Conservation (phyloP, 108 stramenopile genomes). For the Skeletonema grethae region DNA sequence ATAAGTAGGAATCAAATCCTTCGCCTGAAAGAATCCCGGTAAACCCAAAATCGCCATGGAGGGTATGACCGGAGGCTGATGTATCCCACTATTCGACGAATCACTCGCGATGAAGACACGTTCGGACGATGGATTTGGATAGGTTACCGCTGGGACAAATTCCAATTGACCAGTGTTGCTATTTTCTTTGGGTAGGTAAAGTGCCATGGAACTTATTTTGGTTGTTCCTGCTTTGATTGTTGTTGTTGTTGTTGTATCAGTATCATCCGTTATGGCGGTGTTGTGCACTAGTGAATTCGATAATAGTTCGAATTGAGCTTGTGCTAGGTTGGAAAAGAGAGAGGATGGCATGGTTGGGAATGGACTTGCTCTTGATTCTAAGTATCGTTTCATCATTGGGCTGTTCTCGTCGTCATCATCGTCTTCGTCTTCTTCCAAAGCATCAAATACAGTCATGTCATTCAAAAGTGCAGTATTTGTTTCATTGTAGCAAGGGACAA, state of each 20-base stretch:
- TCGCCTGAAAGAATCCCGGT: constrained; percentile 42
- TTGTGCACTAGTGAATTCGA: constrained; percentile 59
- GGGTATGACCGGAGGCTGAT: constrained; percentile 32
- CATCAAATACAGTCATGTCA: neutral
- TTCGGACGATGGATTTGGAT: constrained; percentile 65
- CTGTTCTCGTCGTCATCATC: neutral
- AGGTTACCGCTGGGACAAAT: constrained; percentile 75
- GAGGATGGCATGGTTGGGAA: constrained; percentile 78
- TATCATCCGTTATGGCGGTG: neutral
- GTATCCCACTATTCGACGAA: constrained; percentile 32
- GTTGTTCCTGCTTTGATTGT: constrained; percentile 10
- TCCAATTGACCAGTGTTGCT: constrained; percentile 73
- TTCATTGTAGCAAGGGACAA: constrained; percentile 2
- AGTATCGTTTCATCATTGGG: neutral
- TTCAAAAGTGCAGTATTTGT: neutral
- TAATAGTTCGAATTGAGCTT: constrained; percentile 79
- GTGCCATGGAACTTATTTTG: constrained; percentile 77
- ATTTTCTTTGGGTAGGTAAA: constrained; percentile 88
- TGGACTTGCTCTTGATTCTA: constrained; percentile 26
- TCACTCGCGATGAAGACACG: constrained; percentile 81
- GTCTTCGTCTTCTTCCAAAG: neutral
- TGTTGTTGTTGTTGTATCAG: constrained; percentile 3
- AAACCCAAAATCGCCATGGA: constrained; percentile 23
- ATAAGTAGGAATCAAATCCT: constrained; percentile 48
- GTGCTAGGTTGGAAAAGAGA: constrained; percentile 69